Evolutionary conservation across 768 basidiomycete species (phyloP).

Genomic region (Rhodocollybia butyracea): DNA sequence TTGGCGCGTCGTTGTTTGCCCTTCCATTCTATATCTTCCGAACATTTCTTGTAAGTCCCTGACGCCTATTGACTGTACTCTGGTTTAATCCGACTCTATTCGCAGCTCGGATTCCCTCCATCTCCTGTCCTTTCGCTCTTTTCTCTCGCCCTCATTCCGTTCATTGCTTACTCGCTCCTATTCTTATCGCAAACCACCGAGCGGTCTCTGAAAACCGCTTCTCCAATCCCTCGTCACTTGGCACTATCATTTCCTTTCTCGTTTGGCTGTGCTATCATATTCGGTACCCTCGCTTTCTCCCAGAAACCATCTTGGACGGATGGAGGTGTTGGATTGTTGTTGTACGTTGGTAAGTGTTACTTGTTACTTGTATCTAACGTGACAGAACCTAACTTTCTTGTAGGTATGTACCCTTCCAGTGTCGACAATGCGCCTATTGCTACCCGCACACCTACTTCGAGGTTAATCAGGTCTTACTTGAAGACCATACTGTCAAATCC

Average conservation of each 20-base stretch:
- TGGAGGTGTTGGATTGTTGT: conserved; percentile 47
- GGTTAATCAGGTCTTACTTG: conserved; percentile 65
- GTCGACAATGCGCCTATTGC: conserved; percentile 38
- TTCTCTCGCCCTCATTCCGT: conserved; percentile 56
- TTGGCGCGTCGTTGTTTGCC: conserved; percentile 62
- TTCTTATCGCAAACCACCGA: conserved; percentile 54
- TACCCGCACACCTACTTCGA: conserved; percentile 51
- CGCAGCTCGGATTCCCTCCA: conserved; percentile 47
- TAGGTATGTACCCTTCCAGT: conserved; percentile 53
- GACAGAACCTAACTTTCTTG: background rate
- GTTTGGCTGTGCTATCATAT: conserved; percentile 42
- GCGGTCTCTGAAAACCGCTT: conserved; percentile 42
- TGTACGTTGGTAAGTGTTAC: conserved; percentile 57
- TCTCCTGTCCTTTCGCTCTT: conserved; percentile 53
- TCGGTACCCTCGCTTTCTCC: conserved; percentile 65
- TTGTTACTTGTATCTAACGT: background rate
- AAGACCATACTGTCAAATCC: conserved; percentile 89
- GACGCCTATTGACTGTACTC: background rate
- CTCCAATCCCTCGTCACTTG: conserved; percentile 55
- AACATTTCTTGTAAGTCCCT: conserved; percentile 48
- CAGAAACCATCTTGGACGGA: conserved; percentile 60
- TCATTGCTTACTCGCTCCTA: conserved; percentile 61
- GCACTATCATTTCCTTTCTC: conserved; percentile 55
- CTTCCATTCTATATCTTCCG: conserved; percentile 64
- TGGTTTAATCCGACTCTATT: conserved; percentile 8